phyloP scores from a whole-genome alignment of 2,329 filamentous ascomycete species.

The Cladosporium oxysporum region DNA sequence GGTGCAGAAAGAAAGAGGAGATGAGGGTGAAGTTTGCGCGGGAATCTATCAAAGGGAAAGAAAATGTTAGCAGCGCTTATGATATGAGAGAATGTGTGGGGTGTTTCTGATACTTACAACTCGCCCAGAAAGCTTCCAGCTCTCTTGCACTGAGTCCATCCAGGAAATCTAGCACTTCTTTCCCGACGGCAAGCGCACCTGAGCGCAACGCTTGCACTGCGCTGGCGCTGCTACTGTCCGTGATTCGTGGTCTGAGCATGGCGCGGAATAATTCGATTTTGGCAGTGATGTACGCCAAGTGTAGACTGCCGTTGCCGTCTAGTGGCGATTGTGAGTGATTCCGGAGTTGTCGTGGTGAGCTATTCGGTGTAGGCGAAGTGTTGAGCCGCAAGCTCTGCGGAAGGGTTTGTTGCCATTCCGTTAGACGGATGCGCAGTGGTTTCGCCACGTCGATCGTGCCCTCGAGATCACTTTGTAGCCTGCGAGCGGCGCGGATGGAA shows the following conservation, averaged over 20 bases:
- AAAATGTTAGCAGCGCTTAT: background rate
- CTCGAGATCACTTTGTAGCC: conserved; percentile 49
- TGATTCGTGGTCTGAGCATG: conserved; percentile 46
- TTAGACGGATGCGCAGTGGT: conserved; percentile 51
- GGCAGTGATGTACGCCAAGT: conserved; percentile 54
- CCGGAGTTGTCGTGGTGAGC: conserved; percentile 22
- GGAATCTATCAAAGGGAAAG: conserved; percentile 30
- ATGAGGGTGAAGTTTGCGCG: conserved; percentile 40
- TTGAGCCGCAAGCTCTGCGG: conserved; percentile 39
- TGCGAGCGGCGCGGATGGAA: conserved; percentile 34
- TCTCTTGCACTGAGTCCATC: conserved; percentile 34
- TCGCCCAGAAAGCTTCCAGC: conserved; percentile 39
- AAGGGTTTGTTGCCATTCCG: conserved; percentile 51
- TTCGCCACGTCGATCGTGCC: conserved; percentile 51
- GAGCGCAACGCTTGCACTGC: conserved; percentile 36
- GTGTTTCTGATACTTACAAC: conserved; percentile 29
- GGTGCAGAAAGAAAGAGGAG: conserved; percentile 36
- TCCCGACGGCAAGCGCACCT: conserved; percentile 35
- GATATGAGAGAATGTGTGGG: background rate
- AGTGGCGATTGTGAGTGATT: conserved; percentile 43
- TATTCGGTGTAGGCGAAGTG: conserved; percentile 15
- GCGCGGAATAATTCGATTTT: conserved; percentile 55
- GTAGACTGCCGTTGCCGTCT: conserved; percentile 48
- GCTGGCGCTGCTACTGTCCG: conserved; percentile 30
- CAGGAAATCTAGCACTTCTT: conserved; percentile 36